Percentiles rank a stretch among this genome's conserved stretches.
Conservation (phyloP, 495 filamentous ascomycete genomes). For the Tuber melanosporum region DNA sequence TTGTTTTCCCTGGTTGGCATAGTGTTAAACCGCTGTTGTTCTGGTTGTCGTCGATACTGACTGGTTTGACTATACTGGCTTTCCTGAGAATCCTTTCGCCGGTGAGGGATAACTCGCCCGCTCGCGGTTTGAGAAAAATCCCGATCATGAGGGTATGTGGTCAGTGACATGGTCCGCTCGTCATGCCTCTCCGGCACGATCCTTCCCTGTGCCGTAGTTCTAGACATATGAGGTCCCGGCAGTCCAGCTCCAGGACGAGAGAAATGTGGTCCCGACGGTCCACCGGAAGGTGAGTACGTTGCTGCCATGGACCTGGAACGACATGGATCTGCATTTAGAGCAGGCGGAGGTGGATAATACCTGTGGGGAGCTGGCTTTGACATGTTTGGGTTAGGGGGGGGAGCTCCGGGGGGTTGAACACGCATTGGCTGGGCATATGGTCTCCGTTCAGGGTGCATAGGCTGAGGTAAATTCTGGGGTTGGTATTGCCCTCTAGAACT, state of each 20-base stretch:
- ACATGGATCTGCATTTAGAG: slow-evolving; percentile 75
- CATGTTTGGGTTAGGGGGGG: slow-evolving; percentile 34
- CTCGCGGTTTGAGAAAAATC: slow-evolving; percentile 84
- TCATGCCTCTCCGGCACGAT: slow-evolving; percentile 85
- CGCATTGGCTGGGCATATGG: slow-evolving; percentile 50
- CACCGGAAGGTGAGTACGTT: slow-evolving; percentile 27
- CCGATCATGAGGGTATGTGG: slow-evolving; percentile 68
- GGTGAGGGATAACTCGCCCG: slow-evolving; percentile 74
- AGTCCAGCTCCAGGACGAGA: slow-evolving; percentile 44
- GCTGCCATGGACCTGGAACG: slow-evolving; percentile 84
- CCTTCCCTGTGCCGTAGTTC: slow-evolving; percentile 85
- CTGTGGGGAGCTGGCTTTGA: slow-evolving; percentile 52
- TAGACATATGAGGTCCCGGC: slow-evolving; percentile 47
- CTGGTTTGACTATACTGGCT: slow-evolving; percentile 53
- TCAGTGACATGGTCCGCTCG: slow-evolving; percentile 93
- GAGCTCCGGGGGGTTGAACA: slow-evolving; percentile 43
- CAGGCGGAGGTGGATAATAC: slow-evolving; percentile 56
- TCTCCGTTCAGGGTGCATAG: slow-evolving; percentile 53
- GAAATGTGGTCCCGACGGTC: slow-evolving; percentile 39
- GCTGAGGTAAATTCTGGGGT: slow-evolving; percentile 60
- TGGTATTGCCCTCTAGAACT: slow-evolving; percentile 52
- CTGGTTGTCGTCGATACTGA: slow-evolving; percentile 35
- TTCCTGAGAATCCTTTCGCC: slow-evolving; percentile 41
- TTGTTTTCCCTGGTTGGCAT: slow-evolving; percentile 38
- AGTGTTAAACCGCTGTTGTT: slow-evolving; percentile 38